phyloP scores from a whole-genome alignment of 169 alveolate genomes.

The Condylostoma magnum region DNA sequence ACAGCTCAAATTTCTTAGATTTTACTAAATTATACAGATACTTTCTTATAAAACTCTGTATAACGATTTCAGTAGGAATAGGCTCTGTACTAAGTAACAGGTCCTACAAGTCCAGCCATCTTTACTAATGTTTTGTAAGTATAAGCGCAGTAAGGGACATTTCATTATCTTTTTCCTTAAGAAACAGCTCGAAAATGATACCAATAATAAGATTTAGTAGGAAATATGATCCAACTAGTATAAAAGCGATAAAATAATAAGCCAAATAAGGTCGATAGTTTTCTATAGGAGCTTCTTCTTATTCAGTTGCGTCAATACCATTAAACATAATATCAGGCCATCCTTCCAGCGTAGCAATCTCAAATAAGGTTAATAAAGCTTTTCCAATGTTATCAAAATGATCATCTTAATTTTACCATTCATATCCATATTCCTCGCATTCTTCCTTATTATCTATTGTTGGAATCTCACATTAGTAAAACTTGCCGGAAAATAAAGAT shows the following conservation, averaged over 20 bases:
- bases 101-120: not conserved
- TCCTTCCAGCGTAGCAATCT: conserved; percentile 65
- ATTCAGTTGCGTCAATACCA: conserved; percentile 49
- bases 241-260: conserved; percentile 61
- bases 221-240: conserved; percentile 26
- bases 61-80: not conserved
- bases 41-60: not conserved
- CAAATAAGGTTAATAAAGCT: conserved; percentile 69
- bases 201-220: not conserved
- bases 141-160: not conserved
- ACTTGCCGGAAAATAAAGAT: conserved; percentile 59
- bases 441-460: not conserved
- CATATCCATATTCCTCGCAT: conserved; percentile 43
- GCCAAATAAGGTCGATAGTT: conserved; percentile 44
- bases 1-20: not conserved
- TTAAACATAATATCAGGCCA: conserved; percentile 76
- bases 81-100: not conserved
- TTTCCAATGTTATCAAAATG: conserved; percentile 67
- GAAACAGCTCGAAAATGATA: not conserved
- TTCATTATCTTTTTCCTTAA: not conserved
- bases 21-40: not conserved
- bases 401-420: conserved; percentile 52
- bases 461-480: conserved; percentile 54
- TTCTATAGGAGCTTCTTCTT: conserved; percentile 52
- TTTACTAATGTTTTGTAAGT: not conserved